Conservation (phyloP, 2,329 filamentous ascomycete species). For the Diaporthe sp. region DNA sequence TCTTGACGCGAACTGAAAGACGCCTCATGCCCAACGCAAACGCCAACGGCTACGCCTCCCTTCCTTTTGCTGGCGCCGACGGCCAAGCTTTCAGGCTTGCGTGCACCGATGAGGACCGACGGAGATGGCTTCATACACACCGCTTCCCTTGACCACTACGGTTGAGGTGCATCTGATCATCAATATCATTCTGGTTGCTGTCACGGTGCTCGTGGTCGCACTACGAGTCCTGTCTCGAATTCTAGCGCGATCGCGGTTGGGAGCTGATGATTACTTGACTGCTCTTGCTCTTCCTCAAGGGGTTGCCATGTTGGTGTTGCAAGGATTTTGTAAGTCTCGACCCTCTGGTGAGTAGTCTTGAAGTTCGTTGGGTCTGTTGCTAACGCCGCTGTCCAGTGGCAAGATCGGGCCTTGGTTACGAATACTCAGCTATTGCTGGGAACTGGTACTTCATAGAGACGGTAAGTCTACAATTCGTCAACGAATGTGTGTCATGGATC, state of each 20-base stretch:
- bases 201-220: conserved; percentile 46
- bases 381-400: conserved; percentile 37
- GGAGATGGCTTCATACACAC: conserved; percentile 41
- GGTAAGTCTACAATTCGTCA: conserved; percentile 9
- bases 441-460: conserved; percentile 42
- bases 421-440: conserved; percentile 43
- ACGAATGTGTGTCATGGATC: no score
- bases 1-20: conserved; percentile 6
- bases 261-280: conserved; percentile 54
- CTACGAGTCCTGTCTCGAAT: conserved; percentile 49
- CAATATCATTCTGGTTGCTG: conserved; percentile 45
- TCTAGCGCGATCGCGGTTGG: conserved; percentile 47
- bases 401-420: conserved; percentile 48
- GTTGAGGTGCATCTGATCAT: conserved; percentile 48
- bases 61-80: background rate
- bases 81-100: conserved; percentile 13
- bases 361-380: background rate
- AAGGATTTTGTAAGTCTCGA: conserved; percentile 50
- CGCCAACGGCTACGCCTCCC: background rate
- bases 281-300: conserved; percentile 45
- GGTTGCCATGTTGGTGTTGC: conserved; percentile 49
- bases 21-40: background rate
- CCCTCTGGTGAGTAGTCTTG: background rate
- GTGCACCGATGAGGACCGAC: conserved; percentile 4
- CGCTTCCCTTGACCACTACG: conserved; percentile 43